These are phyloP conservation scores for Pseudocercospora fuligena DNA, from an alignment of 2,329 filamentous ascomycete genomes.

Conservation along the genomic window DNA sequence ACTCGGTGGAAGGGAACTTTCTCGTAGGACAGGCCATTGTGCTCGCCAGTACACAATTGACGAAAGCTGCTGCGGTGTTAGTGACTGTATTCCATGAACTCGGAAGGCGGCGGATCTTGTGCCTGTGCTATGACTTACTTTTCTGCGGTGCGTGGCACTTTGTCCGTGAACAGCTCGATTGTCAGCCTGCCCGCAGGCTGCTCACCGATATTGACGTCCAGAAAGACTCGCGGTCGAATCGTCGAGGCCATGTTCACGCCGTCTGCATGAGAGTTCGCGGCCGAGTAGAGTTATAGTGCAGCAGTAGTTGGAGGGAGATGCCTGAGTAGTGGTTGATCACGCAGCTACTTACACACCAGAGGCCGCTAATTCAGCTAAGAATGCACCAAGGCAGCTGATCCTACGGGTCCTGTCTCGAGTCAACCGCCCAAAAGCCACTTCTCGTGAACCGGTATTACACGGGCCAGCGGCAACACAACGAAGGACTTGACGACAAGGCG, in stretches of 20 bases:
- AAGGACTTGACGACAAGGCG: background rate
- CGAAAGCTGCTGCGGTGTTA: constrained; percentile 46
- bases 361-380: background rate
- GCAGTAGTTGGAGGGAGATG: constrained; percentile 3
- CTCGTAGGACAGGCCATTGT: constrained; percentile 45
- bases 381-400: background rate
- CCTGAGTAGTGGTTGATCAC: background rate
- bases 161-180: constrained; percentile 53
- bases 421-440: background rate
- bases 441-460: background rate
- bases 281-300: background rate
- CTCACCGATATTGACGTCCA: constrained; percentile 48
- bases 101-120: background rate
- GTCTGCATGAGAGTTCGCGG: background rate
- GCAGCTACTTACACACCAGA: background rate
- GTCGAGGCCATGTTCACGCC: constrained; percentile 23
- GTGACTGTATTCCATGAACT: constrained; percentile 18
- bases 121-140: constrained; percentile 42
- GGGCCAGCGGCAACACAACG: background rate
- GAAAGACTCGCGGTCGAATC: constrained; percentile 46
- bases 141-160: constrained; percentile 52
- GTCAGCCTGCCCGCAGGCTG: constrained; percentile 49
- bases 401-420: background rate
- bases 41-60: constrained; percentile 48
- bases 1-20: constrained; percentile 47